Conservation (phyloP, 257 asterid genomes). For the Voacanga thouarsii region DNA sequence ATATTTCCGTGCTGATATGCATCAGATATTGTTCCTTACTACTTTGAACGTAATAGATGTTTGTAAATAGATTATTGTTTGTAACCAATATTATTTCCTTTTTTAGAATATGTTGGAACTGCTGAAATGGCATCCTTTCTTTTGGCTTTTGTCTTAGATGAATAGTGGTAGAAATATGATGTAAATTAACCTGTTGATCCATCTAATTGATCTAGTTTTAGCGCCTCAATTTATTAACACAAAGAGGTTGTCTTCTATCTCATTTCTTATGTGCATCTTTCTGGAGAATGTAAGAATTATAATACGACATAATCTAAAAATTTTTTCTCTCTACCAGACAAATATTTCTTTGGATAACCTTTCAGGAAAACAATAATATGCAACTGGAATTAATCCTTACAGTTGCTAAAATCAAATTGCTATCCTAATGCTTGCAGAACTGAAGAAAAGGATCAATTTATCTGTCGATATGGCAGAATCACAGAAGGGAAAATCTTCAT, state of each 20-base stretch:
- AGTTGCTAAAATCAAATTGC: background rate
- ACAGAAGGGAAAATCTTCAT: constrained; percentile 43
- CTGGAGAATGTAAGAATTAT: background rate
- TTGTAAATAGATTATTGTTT: background rate
- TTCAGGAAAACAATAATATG: background rate
- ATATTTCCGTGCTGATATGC: background rate
- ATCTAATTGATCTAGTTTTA: background rate
- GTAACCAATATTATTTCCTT: background rate
- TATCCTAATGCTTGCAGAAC: constrained; percentile 27
- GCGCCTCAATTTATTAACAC: background rate
- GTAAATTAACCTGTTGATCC: background rate
- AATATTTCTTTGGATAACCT: background rate
- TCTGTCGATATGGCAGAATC: constrained; percentile 54
- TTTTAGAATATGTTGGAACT: background rate
- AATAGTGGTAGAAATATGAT: background rate
- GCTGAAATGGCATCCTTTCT: background rate
- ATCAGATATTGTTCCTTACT: background rate
- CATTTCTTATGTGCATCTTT: background rate
- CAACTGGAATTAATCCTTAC: background rate
- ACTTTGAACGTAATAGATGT: background rate
- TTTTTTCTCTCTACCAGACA: background rate
- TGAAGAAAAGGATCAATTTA: constrained; percentile 10
- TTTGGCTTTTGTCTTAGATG: background rate
- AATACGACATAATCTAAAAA: background rate
- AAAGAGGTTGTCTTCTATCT: background rate